Evolutionary conservation across 306 rosid species (phyloP), one percentile per base, ranked within the genome.

Genomic region (Betula pendula): DNA sequence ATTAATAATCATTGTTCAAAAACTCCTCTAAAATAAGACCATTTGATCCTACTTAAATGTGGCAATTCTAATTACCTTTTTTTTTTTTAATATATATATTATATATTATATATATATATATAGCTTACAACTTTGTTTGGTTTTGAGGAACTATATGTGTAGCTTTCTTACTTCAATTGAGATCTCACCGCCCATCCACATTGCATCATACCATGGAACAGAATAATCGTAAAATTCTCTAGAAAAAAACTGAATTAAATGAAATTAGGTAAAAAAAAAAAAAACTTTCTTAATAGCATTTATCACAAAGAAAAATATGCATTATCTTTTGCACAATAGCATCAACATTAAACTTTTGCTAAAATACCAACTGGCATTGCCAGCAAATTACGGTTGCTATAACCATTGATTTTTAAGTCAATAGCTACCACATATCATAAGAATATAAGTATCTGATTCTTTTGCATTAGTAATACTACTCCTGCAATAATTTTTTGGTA

Each of bases 141-240:
- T 95, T 92, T 52, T 80, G 90, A 27, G 96, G 96, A 73, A 79
- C 92, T 77, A 92, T 77, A 82, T 95, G 99, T 80, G 90, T 83
- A 45, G 97, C 97, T 76, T 89, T 83, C 25, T 85, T 84, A 83
- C 92, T 88, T 97, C 99, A 95, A 27, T 79, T 79, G 68, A 95
- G 92, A 84, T 88, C 91, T 97, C 88, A 81, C 99, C 97, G 92
- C 53, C 87, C 99, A 79, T 88, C 84, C 73, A 90, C 86, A 73
- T 89, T 89, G 75, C 99, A 68, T 95, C 99, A 55, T 95, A 95
- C n/a, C n/a, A 79, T 95, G 99, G 87, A 95, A 95, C 47, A 95
- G 91, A 79, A 92, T 88, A 77, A 95, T 77, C 7, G 99, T 90
- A 85, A 95, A 95, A 83, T 95, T 95, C 80, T 27, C 93, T 89